These are phyloP conservation scores for Claviceps paspali DNA, from an alignment of 2,329 filamentous ascomycete species.

Conservation along the genomic window DNA sequence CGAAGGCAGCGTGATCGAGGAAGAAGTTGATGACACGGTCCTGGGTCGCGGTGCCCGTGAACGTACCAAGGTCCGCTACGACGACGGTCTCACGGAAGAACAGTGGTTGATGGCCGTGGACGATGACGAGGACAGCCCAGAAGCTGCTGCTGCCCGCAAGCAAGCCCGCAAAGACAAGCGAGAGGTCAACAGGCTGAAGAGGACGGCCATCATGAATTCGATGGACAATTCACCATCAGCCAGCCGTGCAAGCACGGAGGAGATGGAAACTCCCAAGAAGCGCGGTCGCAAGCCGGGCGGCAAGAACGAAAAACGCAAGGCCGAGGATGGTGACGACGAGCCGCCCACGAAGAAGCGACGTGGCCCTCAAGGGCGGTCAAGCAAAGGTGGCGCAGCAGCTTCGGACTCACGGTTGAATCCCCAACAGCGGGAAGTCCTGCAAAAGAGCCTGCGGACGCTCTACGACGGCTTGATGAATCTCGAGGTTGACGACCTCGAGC, in stretches of 20 bases:
- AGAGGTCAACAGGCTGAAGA: constrained; percentile 58
- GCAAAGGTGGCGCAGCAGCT: constrained; percentile 30
- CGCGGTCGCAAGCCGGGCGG: constrained; percentile 66
- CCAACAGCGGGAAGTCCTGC: constrained; percentile 61
- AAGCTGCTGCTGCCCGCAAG: constrained; percentile 83
- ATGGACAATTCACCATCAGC: constrained; percentile 57
- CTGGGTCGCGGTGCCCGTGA: constrained; percentile 86
- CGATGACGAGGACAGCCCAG: constrained; percentile 86
- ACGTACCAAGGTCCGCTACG: constrained; percentile 85
- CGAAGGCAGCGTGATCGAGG: constrained; percentile 66
- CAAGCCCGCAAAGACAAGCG: constrained; percentile 71
- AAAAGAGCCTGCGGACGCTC: constrained; percentile 61
- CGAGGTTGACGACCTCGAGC: constrained; percentile 58
- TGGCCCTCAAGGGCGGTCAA: constrained; percentile 53
- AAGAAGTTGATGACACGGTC: constrained; percentile 62
- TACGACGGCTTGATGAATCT: constrained; percentile 72
- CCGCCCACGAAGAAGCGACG: constrained; percentile 66
- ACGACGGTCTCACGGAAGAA: constrained; percentile 94
- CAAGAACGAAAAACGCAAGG: constrained; percentile 78
- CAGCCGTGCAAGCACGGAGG: constrained; percentile 75
- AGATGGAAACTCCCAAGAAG: constrained; percentile 61
- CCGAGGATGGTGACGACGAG: constrained; percentile 61
- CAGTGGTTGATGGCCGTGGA: constrained; percentile 98
- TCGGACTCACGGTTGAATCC: constrained; percentile 37
- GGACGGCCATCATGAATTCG: constrained; percentile 19